Percentiles rank a stretch among this genome's conserved stretches.
phyloP scores from a whole-genome alignment of 257 asterid genomes.

The Eustoma russellianum region DNA sequence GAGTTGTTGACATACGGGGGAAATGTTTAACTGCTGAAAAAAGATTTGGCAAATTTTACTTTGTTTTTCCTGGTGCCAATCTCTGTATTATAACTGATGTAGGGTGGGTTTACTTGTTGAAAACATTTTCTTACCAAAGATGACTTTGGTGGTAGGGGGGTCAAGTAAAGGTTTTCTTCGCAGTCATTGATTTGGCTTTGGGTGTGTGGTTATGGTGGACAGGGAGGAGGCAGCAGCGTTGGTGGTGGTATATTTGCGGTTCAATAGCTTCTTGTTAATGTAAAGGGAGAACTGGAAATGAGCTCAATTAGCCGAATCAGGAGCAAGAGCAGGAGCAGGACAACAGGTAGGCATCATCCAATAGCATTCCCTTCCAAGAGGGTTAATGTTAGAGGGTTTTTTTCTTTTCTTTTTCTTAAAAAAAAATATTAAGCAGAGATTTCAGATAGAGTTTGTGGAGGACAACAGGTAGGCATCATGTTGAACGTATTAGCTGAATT shows the following conservation, averaged over 20 bases:
- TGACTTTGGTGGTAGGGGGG: slow-evolving; percentile 38
- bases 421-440: too few relatives aligned
- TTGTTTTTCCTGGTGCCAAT: slow-evolving; percentile 4
- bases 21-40: slow-evolving; percentile 9
- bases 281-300: slow-evolving; percentile 9
- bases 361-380: too few relatives aligned
- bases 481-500: too few relatives aligned
- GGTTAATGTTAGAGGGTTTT: too few relatives aligned
- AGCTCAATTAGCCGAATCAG: slow-evolving; percentile 12
- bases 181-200: slow-evolving; percentile 73
- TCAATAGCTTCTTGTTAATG: slow-evolving; percentile 38
- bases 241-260: slow-evolving; percentile 47
- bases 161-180: slow-evolving; percentile 27
- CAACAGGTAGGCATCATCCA: too few relatives aligned
- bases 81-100: slow-evolving; percentile 9
- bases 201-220: slow-evolving; percentile 98
- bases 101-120: slow-evolving; percentile 19
- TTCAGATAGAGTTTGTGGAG: too few relatives aligned
- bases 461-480: too few relatives aligned
- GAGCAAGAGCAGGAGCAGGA: slow-evolving; percentile 19
- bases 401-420: too few relatives aligned
- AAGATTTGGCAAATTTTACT: slow-evolving; percentile 3
- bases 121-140: slow-evolving; percentile 8
- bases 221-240: slow-evolving; percentile 81
- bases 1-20: slow-evolving; percentile 5